These are phyloP conservation scores for Salmacisia buchloeana DNA, from an alignment of 1,284 basidiomycete species.

Conservation along the genomic window DNA sequence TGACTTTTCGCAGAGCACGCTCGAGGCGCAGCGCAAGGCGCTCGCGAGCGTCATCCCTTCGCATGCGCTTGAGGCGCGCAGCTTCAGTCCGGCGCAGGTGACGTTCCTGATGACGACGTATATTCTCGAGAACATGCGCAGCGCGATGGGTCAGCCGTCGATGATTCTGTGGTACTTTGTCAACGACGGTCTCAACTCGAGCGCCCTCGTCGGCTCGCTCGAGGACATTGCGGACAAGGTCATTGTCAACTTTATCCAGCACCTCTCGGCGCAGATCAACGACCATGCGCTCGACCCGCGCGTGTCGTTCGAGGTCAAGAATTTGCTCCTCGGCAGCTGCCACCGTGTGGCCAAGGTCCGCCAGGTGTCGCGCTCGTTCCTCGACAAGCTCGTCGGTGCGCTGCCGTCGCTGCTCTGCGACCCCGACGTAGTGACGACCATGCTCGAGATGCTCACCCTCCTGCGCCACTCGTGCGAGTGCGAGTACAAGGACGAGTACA, in stretches of 20 bases:
- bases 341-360: slow-evolving; percentile 77
- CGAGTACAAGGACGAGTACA: slow-evolving; percentile 89
- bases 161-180: slow-evolving; percentile 81
- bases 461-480: slow-evolving; percentile 82
- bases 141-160: slow-evolving; percentile 71
- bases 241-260: slow-evolving; percentile 41
- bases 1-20: slow-evolving; percentile 34
- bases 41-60: slow-evolving; percentile 60
- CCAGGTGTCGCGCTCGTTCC: slow-evolving; percentile 72
- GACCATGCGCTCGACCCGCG: slow-evolving; percentile 71
- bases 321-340: slow-evolving; percentile 71
- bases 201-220: slow-evolving; percentile 65
- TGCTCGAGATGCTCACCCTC: slow-evolving; percentile 85
- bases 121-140: slow-evolving; percentile 82
- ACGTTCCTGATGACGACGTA: slow-evolving; percentile 82
- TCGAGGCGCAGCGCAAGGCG: slow-evolving; percentile 41
- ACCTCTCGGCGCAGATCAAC: slow-evolving; percentile 59
- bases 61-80: slow-evolving; percentile 67
- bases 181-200: slow-evolving; percentile 77
- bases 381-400: slow-evolving; percentile 79
- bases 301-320: slow-evolving; percentile 69
- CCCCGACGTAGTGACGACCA: slow-evolving; percentile 65
- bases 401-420: slow-evolving; percentile 94
- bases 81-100: slow-evolving; percentile 73
- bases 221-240: slow-evolving; percentile 82